Evolutionary conservation across 2,329 filamentous ascomycete species (phyloP).

Genomic region (Furcasterigmium sp.): DNA sequence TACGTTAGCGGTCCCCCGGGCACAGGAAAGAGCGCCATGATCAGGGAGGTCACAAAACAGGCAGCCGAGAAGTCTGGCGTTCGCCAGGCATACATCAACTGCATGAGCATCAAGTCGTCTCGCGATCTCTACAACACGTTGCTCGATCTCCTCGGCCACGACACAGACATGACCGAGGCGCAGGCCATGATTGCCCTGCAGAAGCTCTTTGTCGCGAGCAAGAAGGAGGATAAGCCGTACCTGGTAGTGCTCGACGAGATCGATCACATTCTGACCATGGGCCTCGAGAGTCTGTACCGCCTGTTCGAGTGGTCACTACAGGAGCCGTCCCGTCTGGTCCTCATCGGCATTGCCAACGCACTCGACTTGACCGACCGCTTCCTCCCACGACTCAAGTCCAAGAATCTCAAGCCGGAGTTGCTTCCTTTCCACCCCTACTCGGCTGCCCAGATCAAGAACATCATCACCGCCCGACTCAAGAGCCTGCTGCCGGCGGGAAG

Average conservation of each 20-base stretch:
- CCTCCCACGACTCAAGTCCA: conserved; percentile 84
- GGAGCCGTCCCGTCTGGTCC: conserved; percentile 69
- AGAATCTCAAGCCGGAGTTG: conserved; percentile 83
- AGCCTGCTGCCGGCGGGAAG: conserved; percentile 59
- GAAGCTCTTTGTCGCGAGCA: conserved; percentile 63
- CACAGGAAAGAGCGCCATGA: conserved; percentile 93
- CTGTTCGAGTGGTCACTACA: conserved; percentile 96
- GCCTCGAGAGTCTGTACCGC: conserved; percentile 82
- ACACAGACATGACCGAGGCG: conserved; percentile 54
- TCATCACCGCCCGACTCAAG: conserved; percentile 79
- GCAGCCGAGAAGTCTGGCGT: conserved; percentile 45
- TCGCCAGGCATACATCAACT: conserved; percentile 81
- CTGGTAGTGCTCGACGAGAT: conserved; percentile 93
- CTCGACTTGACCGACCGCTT: conserved; percentile 94
- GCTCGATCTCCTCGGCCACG: conserved; percentile 61
- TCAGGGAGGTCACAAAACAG: conserved; percentile 69
- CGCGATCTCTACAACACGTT: conserved; percentile 80
- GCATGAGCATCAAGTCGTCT: conserved; percentile 90
- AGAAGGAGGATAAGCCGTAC: conserved; percentile 54
- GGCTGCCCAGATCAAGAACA: conserved; percentile 77
- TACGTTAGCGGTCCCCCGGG: conserved; percentile 96
- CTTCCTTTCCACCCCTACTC: conserved; percentile 92
- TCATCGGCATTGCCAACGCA: conserved; percentile 94
- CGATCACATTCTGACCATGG: conserved; percentile 84
- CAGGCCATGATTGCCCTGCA: conserved; percentile 65